Evolutionary conservation across 1,139 yeast species (phyloP).

Genomic region (Kodamaea alishanica): DNA sequence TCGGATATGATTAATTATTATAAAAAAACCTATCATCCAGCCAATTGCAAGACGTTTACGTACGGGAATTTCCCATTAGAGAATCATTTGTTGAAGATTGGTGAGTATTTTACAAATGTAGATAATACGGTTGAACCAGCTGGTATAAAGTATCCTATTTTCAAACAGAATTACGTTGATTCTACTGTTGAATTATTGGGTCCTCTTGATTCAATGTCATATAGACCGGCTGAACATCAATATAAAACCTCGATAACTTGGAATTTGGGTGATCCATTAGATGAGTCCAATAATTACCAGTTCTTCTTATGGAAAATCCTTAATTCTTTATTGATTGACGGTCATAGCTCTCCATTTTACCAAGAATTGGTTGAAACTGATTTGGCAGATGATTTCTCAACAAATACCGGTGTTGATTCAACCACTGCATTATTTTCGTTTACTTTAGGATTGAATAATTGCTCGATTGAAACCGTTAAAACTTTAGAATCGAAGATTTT

Average conservation of each 20-base stretch:
- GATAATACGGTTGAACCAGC: conserved; percentile 8
- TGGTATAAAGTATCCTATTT: conserved; percentile 28
- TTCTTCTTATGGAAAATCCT: conserved; percentile 72
- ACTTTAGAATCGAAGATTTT: conserved; percentile 44
- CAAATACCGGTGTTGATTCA: conserved; percentile 84
- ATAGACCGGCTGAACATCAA: conserved; percentile 64
- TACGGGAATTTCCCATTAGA: conserved; percentile 75
- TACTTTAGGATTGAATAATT: conserved; percentile 83
- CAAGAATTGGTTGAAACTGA: conserved; percentile 82
- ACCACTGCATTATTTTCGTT: conserved; percentile 76
- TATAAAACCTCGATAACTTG: conserved; percentile 81
- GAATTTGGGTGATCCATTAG: conserved; percentile 74
- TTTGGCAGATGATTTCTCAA: conserved; percentile 79
- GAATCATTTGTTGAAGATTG: conserved; percentile 58
- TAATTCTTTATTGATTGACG: conserved; percentile 74
- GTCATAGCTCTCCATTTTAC: conserved; percentile 88
- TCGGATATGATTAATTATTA: conserved; percentile 79
- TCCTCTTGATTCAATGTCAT: conserved; percentile 74
- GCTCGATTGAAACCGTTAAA: conserved; percentile 48
- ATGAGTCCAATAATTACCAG: conserved; percentile 49
- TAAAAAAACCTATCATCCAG: conserved; percentile 74
- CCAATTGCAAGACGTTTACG: conserved; percentile 81
- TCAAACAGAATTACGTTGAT: conserved; percentile 10
- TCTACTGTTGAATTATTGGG: conserved; percentile 44
- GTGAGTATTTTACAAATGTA: conserved; percentile 49